Evolutionary conservation across 2,329 filamentous ascomycete species (phyloP), one percentile per base, ranked within the genome.

Genomic region (Diaporthe citrichinensis): DNA sequence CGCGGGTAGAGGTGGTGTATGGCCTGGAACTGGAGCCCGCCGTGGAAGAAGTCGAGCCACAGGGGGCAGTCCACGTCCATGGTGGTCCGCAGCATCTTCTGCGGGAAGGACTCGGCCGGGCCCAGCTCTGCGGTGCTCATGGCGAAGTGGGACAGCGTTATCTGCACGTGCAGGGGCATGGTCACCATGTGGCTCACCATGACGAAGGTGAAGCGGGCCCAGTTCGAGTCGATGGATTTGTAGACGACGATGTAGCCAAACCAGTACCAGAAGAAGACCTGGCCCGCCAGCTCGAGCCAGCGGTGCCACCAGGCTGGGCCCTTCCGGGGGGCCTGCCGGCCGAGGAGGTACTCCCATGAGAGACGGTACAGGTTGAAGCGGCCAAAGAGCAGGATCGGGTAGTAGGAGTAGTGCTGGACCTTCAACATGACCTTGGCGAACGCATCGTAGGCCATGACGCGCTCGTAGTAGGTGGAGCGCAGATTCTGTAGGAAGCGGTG

Each of bases 71-170:
- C 95, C 31, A 98, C 92, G 78, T 98, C 95, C 95, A 98, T 98
- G 17, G 95, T 98, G 1, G 95, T 98, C 79, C 96, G 92, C 61
- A 98, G 88, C 93, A 97, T 97, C 83, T 93, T 94, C 84, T 98
- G 95, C 0, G 95, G 92, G 83, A 98, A 98, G 0, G 94, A 97
- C 83, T 98, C 95, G 71, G 92, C 88, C 1, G 94, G 92, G 0
- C 96, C 96, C 17, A 98, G 88, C 80, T 98, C 95, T 15, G 94
- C 90, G 0, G 95, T 98, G 79, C 94, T 96, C 95, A 98, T 98
- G 78, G 94, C 94, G 84, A 97, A 98, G 84, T 98, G 95, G 2
- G 94, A 97, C 25, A 98, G 90, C 0, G 95, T 97, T 82, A 98
- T 98, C 83, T 98, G 95, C 15, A 96, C 90, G 83, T 98, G 95